Percentiles rank a stretch among this genome's conserved stretches.
Conservation (phyloP, 768 basidiomycete species). For the Wakefieldia striispora region DNA sequence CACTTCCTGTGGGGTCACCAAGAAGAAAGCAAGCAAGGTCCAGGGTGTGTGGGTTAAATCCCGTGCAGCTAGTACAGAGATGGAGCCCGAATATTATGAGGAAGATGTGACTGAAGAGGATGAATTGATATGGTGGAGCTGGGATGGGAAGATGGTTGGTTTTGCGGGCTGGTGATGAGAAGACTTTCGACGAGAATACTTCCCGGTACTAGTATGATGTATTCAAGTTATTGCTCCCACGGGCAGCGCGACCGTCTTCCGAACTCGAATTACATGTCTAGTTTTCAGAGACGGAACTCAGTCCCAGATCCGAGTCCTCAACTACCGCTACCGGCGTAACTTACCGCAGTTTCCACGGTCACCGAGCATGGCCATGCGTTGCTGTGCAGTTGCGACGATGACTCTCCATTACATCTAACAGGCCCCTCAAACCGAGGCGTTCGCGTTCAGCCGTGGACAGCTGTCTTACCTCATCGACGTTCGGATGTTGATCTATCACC, state of each 20-base stretch:
- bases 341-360: no score
- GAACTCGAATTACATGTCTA: no score
- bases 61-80: not conserved
- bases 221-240: no score
- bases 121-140: constrained; percentile 53
- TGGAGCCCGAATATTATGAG: not conserved
- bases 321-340: no score
- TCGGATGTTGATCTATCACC: not conserved
- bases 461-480: not conserved
- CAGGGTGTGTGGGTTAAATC: constrained; percentile 46
- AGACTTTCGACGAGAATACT: no score
- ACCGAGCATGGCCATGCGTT: no score
- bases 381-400: no score
- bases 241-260: no score
- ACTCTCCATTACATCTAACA: no score
- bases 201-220: not conserved
- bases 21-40: constrained; percentile 25
- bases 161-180: constrained; percentile 49
- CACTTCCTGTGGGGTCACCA: constrained; percentile 15
- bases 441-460: not conserved
- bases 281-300: no score
- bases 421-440: not conserved
- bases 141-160: constrained; percentile 47
- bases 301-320: no score
- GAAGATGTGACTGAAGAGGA: constrained; percentile 36